Evolutionary conservation across 2,329 filamentous ascomycete species (phyloP), one percentile per base, ranked within the genome.

Genomic region (Blumeriella jaapii): DNA sequence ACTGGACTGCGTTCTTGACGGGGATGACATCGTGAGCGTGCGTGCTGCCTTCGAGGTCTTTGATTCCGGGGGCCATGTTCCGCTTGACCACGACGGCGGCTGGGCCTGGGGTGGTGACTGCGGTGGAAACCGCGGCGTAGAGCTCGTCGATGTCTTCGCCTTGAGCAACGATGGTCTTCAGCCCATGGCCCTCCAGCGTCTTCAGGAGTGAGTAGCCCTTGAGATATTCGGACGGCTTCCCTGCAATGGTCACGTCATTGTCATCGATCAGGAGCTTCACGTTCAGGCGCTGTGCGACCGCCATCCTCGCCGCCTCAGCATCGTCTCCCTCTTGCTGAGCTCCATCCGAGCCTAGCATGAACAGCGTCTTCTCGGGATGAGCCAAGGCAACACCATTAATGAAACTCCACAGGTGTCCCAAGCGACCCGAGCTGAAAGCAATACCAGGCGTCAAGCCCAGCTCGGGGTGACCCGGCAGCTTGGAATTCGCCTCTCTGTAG

Each of bases 311-410:
- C 6, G 58, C 57, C 39, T 61, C 58, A n/a, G 56, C 58, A 22
- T 61, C 57, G 22, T 61, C 58, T 40, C 58, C 58, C 49, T 61
- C 58, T 38, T 60, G 58, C 39, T 61, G 58, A n/a, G 57, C 58
- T 11, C 58, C 58, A 40, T 61, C 58, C 0, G 58, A 61, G 14
- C 58, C 58, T 20, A 61, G 40, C 35, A 60, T 31, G 12, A 61
- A 42, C 10, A 60, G 45, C 6, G 52, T 55, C 48, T 61, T 60
- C 10, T 55, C 53, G 24, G 48, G 45, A 45, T 59, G 54, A 12
- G 56, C 56, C 53, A 61, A 52, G 20, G 53, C 45, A 14, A 61
- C 55, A 20, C 58, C 58, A 36, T 61, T 61, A 9, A 57, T 51
- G 47, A 60, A 54, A 5, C 44, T 52, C 58, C 58, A 61, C 51